Conservation (phyloP, 108 stramenopile species). For the Pseudonitzschia pungens region DNA sequence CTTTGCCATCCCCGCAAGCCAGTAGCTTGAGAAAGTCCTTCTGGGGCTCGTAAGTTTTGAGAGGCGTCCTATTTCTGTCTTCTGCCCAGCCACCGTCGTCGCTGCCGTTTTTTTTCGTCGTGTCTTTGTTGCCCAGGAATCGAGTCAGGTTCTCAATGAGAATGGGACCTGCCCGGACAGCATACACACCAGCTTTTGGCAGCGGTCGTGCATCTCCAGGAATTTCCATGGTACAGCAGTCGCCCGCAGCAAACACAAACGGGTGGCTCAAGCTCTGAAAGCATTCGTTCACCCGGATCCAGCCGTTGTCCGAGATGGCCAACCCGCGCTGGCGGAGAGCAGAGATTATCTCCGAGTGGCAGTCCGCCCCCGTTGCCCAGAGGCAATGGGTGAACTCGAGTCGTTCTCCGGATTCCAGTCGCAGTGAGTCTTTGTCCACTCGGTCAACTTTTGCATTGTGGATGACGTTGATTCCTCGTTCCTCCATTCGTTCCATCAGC, state of each 20-base stretch:
- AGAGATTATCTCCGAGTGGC: conserved; percentile 49
- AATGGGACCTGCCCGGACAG: conserved; percentile 83
- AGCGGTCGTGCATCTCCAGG: conserved; percentile 21
- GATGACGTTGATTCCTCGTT: conserved; percentile 55
- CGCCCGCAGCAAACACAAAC: conserved; percentile 84
- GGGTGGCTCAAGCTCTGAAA: conserved; percentile 82
- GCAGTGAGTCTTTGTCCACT: conserved; percentile 31
- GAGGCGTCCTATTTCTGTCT: not conserved
- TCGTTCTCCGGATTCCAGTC: conserved; percentile 22
- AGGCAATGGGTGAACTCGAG: conserved; percentile 72
- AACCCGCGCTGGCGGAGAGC: conserved; percentile 50
- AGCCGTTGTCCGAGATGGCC: conserved; percentile 62
- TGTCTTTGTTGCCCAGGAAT: conserved; percentile 30
- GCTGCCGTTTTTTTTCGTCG: not conserved
- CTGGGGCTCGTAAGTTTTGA: conserved; percentile 64
- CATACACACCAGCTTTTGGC: conserved; percentile 91
- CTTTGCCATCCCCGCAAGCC: conserved; percentile 84
- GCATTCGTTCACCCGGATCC: conserved; percentile 72
- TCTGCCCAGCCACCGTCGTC: not conserved
- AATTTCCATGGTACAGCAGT: conserved; percentile 71
- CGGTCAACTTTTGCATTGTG: conserved; percentile 51
- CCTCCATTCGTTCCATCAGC: conserved; percentile 42
- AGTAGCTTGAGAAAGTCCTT: conserved; percentile 84
- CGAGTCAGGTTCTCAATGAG: conserved; percentile 71
- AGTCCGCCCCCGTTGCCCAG: conserved; percentile 86